Base-by-base conservation (phyloP, 768 basidiomycete species). In the Tulasnella sp. region DNA sequence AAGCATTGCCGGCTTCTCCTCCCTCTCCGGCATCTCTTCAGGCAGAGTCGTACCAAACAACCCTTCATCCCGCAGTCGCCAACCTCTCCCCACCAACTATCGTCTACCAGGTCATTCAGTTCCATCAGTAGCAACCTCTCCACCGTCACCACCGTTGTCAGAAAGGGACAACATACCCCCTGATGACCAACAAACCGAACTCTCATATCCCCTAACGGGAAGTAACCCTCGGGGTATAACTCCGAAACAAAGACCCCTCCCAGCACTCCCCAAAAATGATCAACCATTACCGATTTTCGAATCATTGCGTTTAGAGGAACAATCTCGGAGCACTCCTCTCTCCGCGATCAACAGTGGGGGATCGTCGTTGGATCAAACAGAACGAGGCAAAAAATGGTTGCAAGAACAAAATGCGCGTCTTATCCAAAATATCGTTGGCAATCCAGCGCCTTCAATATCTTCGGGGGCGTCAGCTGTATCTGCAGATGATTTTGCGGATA, bases 371-470 rank as follows among this genome's bases (percentile, higher is more conserved):
- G 67, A 70, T n/a, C 72, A 72, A 5, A 72, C 71, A 48, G 78
- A 82, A 60, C 75, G 84, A 7, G 83, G 85, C 0, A 77, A 76
- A 5, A 76, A 81, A 24, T 92, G 89, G 89, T 63, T 93, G 37
- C 73, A 75, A 31, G 87, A 91, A 58, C 89, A 93, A 63, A 83
- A 77, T 44, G 72, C 76, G 28, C 74, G 84, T 10, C 71, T 74
- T 0, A 71, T 79, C 44, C 73, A 75, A 39, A 72, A 73, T 16
- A 76, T 76, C 68, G 66, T 82, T 5, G 81, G 81, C 15, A 62
- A 65, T 10, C 77, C 78, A 3, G 77, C 72, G 35, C 74, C 77
- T 10, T 81, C 80, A 2, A 72, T 72, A 40, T 70, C 73, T 2
- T 79, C 81, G 15, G 51, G 51, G 16, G 24, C 57, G n/a, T 48